A percentile compares a stretch with the other conserved stretches of the same genome.
These are phyloP conservation scores for Curvularia sp. DNA, from an alignment of 2,329 filamentous ascomycete genomes.

Conservation along the genomic window DNA sequence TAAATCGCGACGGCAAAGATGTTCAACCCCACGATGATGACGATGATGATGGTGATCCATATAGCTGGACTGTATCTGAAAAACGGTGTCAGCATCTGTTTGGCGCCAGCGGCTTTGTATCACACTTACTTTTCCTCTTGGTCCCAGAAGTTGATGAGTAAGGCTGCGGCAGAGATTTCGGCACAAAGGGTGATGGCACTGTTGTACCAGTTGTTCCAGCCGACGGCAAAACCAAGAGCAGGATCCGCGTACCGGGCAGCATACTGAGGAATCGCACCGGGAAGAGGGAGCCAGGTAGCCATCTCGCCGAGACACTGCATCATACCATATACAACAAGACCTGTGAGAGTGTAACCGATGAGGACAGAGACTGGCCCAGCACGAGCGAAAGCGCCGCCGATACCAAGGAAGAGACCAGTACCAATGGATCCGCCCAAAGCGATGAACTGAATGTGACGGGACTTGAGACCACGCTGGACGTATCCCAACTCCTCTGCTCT, in stretches of 20 bases:
- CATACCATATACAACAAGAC: conserved; percentile 48
- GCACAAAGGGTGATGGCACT: conserved; percentile 46
- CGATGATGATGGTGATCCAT: conserved; percentile 47
- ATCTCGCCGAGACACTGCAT: conserved; percentile 54
- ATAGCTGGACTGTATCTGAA: conserved; percentile 30
- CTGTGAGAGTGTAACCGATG: conserved; percentile 47
- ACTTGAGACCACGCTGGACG: conserved; percentile 51
- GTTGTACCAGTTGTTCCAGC: conserved; percentile 43
- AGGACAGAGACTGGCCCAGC: conserved; percentile 47
- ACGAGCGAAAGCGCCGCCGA: conserved; percentile 42
- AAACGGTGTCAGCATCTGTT: conserved; percentile 1
- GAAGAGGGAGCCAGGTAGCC: conserved; percentile 52
- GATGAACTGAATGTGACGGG: conserved; percentile 66
- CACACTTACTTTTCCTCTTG: conserved; percentile 29
- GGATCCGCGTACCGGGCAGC: conserved; percentile 57
- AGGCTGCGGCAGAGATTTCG: conserved; percentile 46
- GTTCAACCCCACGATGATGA: conserved; percentile 45
- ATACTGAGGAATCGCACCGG: conserved; percentile 48
- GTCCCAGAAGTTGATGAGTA: conserved; percentile 46
- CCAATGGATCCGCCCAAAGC: conserved; percentile 64
- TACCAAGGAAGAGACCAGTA: conserved; percentile 48
- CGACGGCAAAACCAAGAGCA: conserved; percentile 41
- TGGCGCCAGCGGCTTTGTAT: no score
- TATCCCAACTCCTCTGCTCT: conserved; percentile 46
- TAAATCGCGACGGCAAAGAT: conserved; percentile 48